Base-by-base conservation (phyloP, 2,329 filamentous ascomycete species). In the Endoconidiophora laricicola region DNA sequence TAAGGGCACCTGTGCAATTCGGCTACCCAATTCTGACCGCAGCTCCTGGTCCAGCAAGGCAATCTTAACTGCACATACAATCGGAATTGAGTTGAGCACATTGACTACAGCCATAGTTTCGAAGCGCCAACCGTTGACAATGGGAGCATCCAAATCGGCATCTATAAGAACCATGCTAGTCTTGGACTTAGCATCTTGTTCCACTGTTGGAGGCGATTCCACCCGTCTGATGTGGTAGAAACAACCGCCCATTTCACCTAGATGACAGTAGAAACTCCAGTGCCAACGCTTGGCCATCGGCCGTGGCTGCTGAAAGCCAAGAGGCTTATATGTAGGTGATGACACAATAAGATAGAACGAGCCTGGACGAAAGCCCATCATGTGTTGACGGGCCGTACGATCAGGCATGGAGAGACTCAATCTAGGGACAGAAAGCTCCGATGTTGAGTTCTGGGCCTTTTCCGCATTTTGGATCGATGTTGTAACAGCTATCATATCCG, bases 261-360 rank as follows among this genome's bases (percentile, higher is more conserved):
- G 24, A 16, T 50, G 47, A 29, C 47, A 48, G 33, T 53, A 53
- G 20, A 53, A 16, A 12, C 47, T 43, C 51, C 51, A 53, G 44
- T 50, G 47, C 51, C 51, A 53, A 3, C 47, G 51, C 12, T 46
- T 46, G 20, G 51, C 47, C 51, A 53, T 53, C 20, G 51, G 51
- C 10, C 46, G 33, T 9, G 51, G 51, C 7, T 38, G 1, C 22
- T 53, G 51, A 7, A 29, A 22, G n/a, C 44, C 44, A 5, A 53
- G 47, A 1, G 51, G 51, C 23, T 44, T 40, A 39, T 53, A 53
- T n/a, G 51, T 53, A 18, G 51, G 51, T n/a, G 51, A 53, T 9
- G 40, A 26, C 5, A 53, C 44, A 6, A 53, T 22, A 5, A 53
- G 22, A 26, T 53, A 53, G n/a, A 52, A 24, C 6, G 46, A 42